Percentiles rank a stretch among this genome's conserved stretches.
These are phyloP conservation scores for Penicillium waksmanii DNA, from an alignment of 495 filamentous ascomycete genomes.

Conservation along the genomic window DNA sequence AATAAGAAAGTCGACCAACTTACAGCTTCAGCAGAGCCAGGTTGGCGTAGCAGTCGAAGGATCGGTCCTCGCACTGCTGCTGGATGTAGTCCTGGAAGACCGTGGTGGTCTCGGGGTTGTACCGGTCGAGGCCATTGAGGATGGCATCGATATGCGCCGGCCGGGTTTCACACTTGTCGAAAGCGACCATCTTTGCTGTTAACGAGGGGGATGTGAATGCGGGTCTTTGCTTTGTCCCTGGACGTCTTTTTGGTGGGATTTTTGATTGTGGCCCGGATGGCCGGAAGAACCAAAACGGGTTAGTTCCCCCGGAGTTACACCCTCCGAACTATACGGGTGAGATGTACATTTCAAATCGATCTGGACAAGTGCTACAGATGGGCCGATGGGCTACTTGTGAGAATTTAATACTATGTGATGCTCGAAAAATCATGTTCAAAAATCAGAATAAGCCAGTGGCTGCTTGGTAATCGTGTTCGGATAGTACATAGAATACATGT, in stretches of 20 bases:
- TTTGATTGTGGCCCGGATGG: conserved; percentile 43
- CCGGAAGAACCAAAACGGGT: conserved; percentile 24
- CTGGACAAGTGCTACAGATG: background rate
- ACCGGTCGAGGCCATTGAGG: conserved; percentile 91
- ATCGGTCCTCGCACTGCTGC: conserved; percentile 92
- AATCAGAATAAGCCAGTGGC: conserved; percentile 9
- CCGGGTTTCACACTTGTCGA: conserved; percentile 63
- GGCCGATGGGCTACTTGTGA: no score
- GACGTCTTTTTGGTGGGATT: conserved; percentile 46
- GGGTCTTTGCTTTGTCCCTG: conserved; percentile 32
- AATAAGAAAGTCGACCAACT: conserved; percentile 49
- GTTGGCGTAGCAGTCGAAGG: conserved; percentile 95
- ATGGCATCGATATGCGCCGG: conserved; percentile 90
- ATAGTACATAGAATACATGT: conserved; percentile 39
- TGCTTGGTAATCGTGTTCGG: conserved; percentile 19
- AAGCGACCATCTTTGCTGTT: conserved; percentile 52
- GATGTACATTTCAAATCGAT: background rate
- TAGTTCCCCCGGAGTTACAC: conserved; percentile 29
- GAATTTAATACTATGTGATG: no score
- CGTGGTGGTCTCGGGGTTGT: conserved; percentile 95
- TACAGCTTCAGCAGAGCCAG: conserved; percentile 96
- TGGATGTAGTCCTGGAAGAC: conserved; percentile 94
- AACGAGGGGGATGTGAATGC: conserved; percentile 28
- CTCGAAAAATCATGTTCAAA: background rate
- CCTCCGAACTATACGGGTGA: conserved; percentile 20